Conservation (phyloP, 108 stramenopile genomes). For the Licmophora abbreviata region DNA sequence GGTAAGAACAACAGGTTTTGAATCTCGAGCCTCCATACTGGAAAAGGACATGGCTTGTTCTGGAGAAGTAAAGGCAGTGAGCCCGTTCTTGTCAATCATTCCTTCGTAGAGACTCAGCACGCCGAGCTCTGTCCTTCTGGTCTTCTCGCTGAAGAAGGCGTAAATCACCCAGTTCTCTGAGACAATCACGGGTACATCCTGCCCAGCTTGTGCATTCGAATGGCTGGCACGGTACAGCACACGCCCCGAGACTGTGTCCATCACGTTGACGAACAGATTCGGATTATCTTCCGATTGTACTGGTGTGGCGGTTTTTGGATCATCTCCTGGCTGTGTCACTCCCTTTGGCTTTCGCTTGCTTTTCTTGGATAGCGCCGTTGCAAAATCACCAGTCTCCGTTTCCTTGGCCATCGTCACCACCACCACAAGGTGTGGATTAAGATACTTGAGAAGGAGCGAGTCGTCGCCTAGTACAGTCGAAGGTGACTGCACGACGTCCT, state of each 20-base stretch:
- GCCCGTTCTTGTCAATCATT: slow-evolving; percentile 87
- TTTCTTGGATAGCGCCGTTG: slow-evolving; percentile 7
- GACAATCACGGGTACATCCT: slow-evolving; percentile 63
- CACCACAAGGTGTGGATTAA: slow-evolving; percentile 88
- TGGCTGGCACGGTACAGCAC: slow-evolving; percentile 85
- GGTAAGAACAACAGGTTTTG: slow-evolving; percentile 84
- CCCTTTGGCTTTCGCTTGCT: not conserved
- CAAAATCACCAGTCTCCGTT: slow-evolving; percentile 12
- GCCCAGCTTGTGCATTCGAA: slow-evolving; percentile 41
- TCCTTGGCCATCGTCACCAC: slow-evolving; percentile 57
- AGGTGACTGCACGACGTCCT: slow-evolving; percentile 74
- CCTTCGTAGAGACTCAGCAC: slow-evolving; percentile 91
- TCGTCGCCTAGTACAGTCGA: slow-evolving; percentile 86
- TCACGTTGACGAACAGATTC: slow-evolving; percentile 69
- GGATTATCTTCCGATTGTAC: slow-evolving; percentile 25
- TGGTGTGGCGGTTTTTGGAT: slow-evolving; percentile 7
- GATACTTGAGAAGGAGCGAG: slow-evolving; percentile 87
- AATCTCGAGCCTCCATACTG: slow-evolving; percentile 42
- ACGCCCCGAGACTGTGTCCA: slow-evolving; percentile 89
- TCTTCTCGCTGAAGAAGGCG: slow-evolving; percentile 80
- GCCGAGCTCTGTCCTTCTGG: slow-evolving; percentile 83
- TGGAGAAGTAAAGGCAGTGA: slow-evolving; percentile 80
- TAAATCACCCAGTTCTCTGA: slow-evolving; percentile 94
- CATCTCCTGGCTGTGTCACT: too few relatives aligned
- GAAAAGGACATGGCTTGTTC: slow-evolving; percentile 32